Percentiles rank a stretch among this genome's conserved stretches.
Conservation (phyloP, 2,329 filamentous ascomycete genomes). For the Apiospora kogelbergensis region DNA sequence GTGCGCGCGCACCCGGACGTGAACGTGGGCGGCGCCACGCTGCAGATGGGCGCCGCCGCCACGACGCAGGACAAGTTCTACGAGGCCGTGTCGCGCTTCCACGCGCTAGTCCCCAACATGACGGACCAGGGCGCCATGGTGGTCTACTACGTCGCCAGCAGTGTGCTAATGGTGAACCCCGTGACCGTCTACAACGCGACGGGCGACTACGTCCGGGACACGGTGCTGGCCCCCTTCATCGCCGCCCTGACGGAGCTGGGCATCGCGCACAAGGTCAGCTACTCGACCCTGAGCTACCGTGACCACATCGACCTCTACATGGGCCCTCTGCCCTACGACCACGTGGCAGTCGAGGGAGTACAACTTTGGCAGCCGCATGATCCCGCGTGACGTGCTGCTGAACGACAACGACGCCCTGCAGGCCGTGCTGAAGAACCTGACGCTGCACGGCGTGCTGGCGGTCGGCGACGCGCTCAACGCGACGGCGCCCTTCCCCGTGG, state of each 20-base stretch:
- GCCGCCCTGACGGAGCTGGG: conserved; percentile 23
- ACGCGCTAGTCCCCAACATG: conserved; percentile 24
- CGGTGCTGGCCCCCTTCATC: conserved; percentile 28
- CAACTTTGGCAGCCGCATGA: conserved; percentile 37
- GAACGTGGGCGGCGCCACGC: conserved; percentile 20
- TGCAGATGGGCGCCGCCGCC: conserved; percentile 20
- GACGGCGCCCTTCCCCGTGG: conserved; percentile 20
- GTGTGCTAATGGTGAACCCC: conserved; percentile 21
- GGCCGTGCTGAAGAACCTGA: conserved; percentile 30
- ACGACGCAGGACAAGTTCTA: conserved; percentile 21
- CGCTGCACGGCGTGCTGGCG: conserved; percentile 29
- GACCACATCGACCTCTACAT: conserved; percentile 36
- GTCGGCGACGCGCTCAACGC: conserved; percentile 32
- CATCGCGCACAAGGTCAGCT: conserved; percentile 22
- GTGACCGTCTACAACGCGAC: conserved; percentile 30
- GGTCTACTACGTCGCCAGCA: conserved; percentile 21
- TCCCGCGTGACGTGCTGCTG: conserved; percentile 32
- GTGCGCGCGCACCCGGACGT: conserved; percentile 20
- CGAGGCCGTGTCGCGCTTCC: conserved; percentile 23
- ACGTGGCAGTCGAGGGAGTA: conserved; percentile 32
- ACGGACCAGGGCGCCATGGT: conserved; percentile 25
- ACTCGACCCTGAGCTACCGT: conserved; percentile 30
- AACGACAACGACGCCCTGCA: conserved; percentile 29
- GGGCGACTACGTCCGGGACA: conserved; percentile 24
- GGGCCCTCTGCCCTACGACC: conserved; percentile 34